Evolutionary conservation across 164 flowering plant species (phyloP), one percentile per base, ranked within the genome.

Genomic region (Vitis riparia): DNA sequence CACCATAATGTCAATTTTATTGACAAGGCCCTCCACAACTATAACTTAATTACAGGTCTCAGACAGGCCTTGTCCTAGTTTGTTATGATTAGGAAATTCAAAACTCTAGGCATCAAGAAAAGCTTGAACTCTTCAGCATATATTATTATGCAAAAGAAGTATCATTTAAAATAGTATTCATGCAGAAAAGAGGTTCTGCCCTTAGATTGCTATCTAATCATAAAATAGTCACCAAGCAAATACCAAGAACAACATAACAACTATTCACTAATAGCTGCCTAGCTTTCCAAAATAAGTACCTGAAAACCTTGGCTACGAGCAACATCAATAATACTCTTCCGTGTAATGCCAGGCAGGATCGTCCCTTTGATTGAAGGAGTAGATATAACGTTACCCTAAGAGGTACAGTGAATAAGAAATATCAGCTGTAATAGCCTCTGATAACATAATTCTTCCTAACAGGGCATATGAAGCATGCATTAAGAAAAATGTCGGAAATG

Each of bases 241-340:
- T 15, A 12, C 14, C 13, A 53, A 44, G 23, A 8, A 15, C 47
- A 16, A 37, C 44, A 57, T 17, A 27, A 23, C 62, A 59, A 4
- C n/a, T 2, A 27, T 59, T 8, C 9, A 59, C 5, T 11, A 2
- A 10, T 44, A 66, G 49, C 12, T n/a, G 32, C 47, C 51, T 23
- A 0, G 27, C 27, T 0, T 23, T 23, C 29, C 13, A 53, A 55
- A 37, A 55, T 19, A 32, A 13, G 17, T 80, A 93, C 98, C 99
- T 89, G 83, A 68, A 85, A 91, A 9, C 98, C 98, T 77, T 77
- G 88, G 75, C 79, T 87, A 19, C 81, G 79, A 69, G 92, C 97
- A 78, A 95, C 93, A 77, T 93, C 98, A 77, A 95, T 89, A 74
- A 95, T 86, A 77, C 99, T 95, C 81, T 95, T 91, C 67, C 99